phyloP scores from a whole-genome alignment of 768 basidiomycete species.

The Boletales sp. region DNA sequence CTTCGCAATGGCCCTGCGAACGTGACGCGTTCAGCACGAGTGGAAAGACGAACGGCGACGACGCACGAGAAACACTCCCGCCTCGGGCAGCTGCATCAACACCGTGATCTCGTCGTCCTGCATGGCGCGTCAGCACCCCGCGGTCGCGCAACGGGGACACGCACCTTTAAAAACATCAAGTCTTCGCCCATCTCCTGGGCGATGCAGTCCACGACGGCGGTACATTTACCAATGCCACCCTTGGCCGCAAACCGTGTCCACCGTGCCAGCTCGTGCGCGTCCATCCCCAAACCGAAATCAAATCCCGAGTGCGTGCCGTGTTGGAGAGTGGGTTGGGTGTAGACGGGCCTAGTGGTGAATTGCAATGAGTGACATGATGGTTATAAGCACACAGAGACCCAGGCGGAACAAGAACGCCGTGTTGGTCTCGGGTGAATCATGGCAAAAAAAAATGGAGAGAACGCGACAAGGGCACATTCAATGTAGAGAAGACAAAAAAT shows the following conservation, averaged over 20 bases:
- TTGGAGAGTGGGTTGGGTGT: background rate
- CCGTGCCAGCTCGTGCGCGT: conserved; percentile 65
- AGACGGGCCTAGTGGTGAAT: too few relatives aligned
- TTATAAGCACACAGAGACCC: too few relatives aligned
- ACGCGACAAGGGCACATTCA: too few relatives aligned
- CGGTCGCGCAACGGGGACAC: conserved; percentile 6
- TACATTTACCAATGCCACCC: conserved; percentile 81
- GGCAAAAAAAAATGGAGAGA: too few relatives aligned
- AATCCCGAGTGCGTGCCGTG: background rate
- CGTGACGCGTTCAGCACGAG: background rate
- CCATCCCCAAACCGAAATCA: conserved; percentile 39
- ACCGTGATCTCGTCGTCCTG: conserved; percentile 81
- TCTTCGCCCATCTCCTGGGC: conserved; percentile 65
- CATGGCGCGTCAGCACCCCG: too few relatives aligned
- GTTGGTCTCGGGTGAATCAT: too few relatives aligned
- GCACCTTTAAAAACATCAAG: conserved; percentile 82
- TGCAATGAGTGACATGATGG: too few relatives aligned
- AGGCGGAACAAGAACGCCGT: too few relatives aligned
- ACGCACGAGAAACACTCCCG: conserved; percentile 62
- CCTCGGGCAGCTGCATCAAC: conserved; percentile 62
- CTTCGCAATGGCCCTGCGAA: conserved; percentile 78
- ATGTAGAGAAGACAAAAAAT: too few relatives aligned
- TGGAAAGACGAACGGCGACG: background rate
- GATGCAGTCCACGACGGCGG: conserved; percentile 69
- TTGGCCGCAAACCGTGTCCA: conserved; percentile 86